phyloP scores from a whole-genome alignment of 306 rosid genomes.

The Cucurbita maxima region DNA sequence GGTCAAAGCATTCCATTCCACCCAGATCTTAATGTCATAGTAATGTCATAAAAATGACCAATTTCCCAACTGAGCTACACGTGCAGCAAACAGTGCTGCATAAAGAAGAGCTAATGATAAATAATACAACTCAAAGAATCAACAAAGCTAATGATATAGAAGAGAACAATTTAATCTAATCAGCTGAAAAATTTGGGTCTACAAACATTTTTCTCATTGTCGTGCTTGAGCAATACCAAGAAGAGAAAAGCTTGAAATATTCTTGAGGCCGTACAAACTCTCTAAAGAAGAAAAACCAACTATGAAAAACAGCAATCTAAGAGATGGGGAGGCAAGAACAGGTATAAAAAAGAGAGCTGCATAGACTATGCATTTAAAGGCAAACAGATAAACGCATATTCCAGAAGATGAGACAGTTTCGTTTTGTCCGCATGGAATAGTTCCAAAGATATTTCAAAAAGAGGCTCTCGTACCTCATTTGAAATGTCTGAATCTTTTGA shows the following conservation, averaged over 20 bases:
- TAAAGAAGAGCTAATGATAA: not conserved
- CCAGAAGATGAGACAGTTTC: not conserved
- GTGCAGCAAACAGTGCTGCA: not conserved
- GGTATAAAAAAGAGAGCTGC: not conserved
- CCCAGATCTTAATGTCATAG: not conserved
- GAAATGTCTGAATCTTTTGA: slow-evolving; percentile 23
- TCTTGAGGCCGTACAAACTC: not conserved
- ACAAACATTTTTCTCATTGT: not conserved
- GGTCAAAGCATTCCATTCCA: not conserved
- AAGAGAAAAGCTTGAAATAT: not conserved
- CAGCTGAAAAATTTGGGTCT: not conserved
- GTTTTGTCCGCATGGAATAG: not conserved
- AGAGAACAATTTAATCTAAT: not conserved
- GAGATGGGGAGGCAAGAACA: not conserved
- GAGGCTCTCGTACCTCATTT: slow-evolving; percentile 29
- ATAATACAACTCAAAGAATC: not conserved
- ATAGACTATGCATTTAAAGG: not conserved
- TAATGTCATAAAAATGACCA: not conserved
- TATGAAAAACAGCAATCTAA: not conserved
- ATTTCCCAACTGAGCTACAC: not conserved
- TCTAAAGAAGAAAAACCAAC: not conserved
- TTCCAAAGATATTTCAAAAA: not conserved
- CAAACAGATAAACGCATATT: not conserved
- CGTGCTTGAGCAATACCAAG: not conserved
- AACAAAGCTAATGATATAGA: not conserved